Evolutionary conservation across 2,329 filamentous ascomycete species (phyloP).

Genomic region (Cladosporium sp.): DNA sequence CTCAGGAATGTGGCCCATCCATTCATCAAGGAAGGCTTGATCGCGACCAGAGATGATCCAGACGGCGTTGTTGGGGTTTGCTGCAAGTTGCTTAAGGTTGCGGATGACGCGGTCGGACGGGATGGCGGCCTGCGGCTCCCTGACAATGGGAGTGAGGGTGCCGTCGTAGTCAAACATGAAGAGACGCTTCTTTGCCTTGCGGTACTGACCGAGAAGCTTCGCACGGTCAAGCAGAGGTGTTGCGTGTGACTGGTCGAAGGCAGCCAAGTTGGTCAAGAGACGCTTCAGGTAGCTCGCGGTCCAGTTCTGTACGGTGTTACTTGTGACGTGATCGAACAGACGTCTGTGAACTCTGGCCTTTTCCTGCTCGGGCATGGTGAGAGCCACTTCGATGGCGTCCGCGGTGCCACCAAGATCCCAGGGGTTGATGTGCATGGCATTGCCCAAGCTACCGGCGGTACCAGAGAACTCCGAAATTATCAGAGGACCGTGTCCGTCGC

Average conservation of each 20-base stretch:
- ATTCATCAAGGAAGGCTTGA: constrained; percentile 84
- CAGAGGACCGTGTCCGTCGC: constrained; percentile 79
- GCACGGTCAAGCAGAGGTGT: constrained; percentile 81
- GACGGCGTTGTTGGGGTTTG: constrained; percentile 81
- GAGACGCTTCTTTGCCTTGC: constrained; percentile 71
- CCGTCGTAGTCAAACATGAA: constrained; percentile 99
- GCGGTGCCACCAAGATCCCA: constrained; percentile 89
- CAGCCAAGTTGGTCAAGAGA: constrained; percentile 76
- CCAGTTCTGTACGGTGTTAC: constrained; percentile 85
- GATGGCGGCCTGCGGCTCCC: constrained; percentile 83
- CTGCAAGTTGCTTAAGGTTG: constrained; percentile 74
- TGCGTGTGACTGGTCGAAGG: constrained; percentile 70
- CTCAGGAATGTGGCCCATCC: constrained; percentile 85
- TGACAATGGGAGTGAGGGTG: constrained; percentile 91
- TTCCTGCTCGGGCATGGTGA: constrained; percentile 70
- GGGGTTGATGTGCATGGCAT: constrained; percentile 93
- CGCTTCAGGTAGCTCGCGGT: constrained; percentile 76
- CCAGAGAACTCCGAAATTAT: constrained; percentile 97
- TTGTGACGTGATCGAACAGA: constrained; percentile 81
- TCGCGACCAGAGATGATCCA: constrained; percentile 98
- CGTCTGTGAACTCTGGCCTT: constrained; percentile 69
- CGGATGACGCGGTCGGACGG: constrained; percentile 81
- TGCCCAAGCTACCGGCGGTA: constrained; percentile 79
- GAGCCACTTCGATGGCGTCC: constrained; percentile 75
- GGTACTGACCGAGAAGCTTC: constrained; percentile 72